A percentile compares a stretch with the other conserved stretches of the same genome.
Conservation (phyloP, 148 eudicot species). For the Cornus kousa region DNA sequence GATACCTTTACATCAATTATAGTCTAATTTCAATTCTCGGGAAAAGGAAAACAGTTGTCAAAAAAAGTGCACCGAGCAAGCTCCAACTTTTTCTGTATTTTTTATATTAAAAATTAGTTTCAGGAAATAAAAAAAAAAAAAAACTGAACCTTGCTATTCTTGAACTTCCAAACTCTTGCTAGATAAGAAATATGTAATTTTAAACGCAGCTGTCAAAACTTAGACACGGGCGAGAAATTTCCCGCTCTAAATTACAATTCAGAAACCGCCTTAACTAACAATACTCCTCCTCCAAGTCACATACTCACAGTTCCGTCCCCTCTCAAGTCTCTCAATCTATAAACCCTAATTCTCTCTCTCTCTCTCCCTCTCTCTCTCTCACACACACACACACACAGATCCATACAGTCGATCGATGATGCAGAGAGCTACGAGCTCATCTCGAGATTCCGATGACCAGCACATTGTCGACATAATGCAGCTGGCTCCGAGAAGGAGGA, state of each 20-base stretch:
- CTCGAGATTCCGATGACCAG: neutral
- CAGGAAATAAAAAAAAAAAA: no score
- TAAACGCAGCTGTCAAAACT: neutral
- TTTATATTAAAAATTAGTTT: no score
- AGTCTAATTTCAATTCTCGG: no score
- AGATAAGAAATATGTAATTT: neutral
- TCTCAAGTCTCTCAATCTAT: neutral
- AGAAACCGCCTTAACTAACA: neutral
- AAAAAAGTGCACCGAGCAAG: no score
- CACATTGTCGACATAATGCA: conserved; percentile 11
- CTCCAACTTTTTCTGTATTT: no score
- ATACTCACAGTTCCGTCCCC: neutral
- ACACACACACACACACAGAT: neutral
- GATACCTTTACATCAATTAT: no score
- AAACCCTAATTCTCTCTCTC: conserved; percentile 4
- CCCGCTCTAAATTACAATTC: neutral
- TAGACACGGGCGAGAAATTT: neutral
- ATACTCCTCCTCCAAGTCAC: neutral
- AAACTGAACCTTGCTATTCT: no score
- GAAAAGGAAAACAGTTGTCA: no score
- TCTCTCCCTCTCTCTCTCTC: conserved; percentile 19
- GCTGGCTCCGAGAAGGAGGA: neutral
- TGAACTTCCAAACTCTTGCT: neutral
- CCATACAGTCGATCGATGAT: neutral
- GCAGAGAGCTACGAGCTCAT: conserved; percentile 17